Conservation (phyloP, 1,139 yeast species). For the Yamadazyma taylorii region DNA sequence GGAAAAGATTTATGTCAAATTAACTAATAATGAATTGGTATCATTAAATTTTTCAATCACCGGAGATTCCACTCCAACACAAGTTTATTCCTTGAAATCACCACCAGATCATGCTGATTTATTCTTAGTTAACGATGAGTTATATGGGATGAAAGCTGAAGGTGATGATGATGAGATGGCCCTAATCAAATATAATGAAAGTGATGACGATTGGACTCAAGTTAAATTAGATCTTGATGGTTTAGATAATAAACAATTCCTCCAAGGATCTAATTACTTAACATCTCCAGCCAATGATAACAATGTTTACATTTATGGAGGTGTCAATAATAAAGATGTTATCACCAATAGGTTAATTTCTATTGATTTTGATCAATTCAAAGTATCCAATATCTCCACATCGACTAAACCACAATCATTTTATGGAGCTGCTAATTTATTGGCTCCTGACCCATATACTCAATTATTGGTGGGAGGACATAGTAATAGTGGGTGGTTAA, state of each 20-base stretch:
- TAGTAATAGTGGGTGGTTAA: slow-evolving; percentile 42
- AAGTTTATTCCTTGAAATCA: slow-evolving; percentile 21
- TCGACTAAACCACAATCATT: slow-evolving; percentile 45
- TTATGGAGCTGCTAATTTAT: slow-evolving; percentile 41
- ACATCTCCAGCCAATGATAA: slow-evolving; percentile 25
- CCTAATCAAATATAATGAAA: slow-evolving; percentile 24
- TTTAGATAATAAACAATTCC: slow-evolving; percentile 31
- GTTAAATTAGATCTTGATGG: slow-evolving; percentile 22
- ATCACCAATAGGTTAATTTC: slow-evolving; percentile 35
- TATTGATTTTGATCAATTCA: slow-evolving; percentile 24
- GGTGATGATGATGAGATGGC: slow-evolving; percentile 15
- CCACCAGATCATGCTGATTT: slow-evolving; percentile 38
- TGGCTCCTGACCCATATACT: slow-evolving; percentile 40
- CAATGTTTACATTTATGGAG: slow-evolving; percentile 42
- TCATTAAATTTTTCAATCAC: slow-evolving; percentile 35
- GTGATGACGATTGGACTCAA: slow-evolving; percentile 24
- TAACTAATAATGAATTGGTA: slow-evolving; percentile 38
- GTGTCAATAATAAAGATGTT: slow-evolving; percentile 15
- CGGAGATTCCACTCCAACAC: slow-evolving; percentile 20
- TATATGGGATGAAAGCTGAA: slow-evolving; percentile 32
- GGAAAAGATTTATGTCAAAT: slow-evolving; percentile 37
- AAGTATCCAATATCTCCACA: slow-evolving; percentile 38
- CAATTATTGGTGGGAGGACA: slow-evolving; percentile 46
- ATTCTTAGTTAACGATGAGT: slow-evolving; percentile 28
- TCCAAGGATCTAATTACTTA: slow-evolving; percentile 31